Conservation (phyloP, 2,329 filamentous ascomycete species). For the Aureobasidium sp. region DNA sequence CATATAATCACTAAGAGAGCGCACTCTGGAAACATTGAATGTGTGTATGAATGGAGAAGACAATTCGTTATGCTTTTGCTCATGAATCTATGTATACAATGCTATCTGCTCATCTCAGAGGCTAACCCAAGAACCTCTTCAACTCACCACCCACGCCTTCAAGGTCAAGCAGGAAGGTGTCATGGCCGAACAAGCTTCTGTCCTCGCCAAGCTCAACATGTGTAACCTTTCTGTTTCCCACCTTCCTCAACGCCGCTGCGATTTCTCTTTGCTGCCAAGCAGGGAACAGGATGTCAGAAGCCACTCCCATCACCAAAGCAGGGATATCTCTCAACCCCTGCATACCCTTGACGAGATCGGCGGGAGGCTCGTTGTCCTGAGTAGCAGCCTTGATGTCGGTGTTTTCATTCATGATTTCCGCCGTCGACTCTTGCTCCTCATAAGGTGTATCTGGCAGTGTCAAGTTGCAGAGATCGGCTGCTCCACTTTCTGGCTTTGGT, state of each 20-base stretch:
- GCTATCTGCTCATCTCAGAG: background rate
- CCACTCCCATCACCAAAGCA: slow-evolving; percentile 84
- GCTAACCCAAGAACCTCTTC: slow-evolving; percentile 64
- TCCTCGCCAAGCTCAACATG: slow-evolving; percentile 93
- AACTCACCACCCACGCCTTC: slow-evolving; percentile 85
- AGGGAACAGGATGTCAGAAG: slow-evolving; percentile 92
- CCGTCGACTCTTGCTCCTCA: slow-evolving; percentile 63
- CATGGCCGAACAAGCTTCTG: slow-evolving; percentile 89
- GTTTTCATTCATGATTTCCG: slow-evolving; percentile 29
- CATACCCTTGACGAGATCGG: slow-evolving; percentile 73
- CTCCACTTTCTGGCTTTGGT: slow-evolving; percentile 19
- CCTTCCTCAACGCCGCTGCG: slow-evolving; percentile 68
- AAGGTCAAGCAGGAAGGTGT: slow-evolving; percentile 89
- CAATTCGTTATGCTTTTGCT: slow-evolving; percentile 4
- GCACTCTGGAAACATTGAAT: background rate
- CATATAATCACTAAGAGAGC: background rate
- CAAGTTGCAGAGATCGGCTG: slow-evolving; percentile 60
- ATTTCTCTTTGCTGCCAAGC: slow-evolving; percentile 97
- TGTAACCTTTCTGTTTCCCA: slow-evolving; percentile 73
- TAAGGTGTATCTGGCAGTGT: slow-evolving; percentile 80
- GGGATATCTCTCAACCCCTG: slow-evolving; percentile 65
- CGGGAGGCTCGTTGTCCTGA: slow-evolving; percentile 50
- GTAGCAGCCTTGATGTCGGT: slow-evolving; percentile 24
- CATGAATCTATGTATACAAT: background rate
- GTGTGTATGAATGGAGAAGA: background rate